Evolutionary conservation across 2,329 filamentous ascomycete species (phyloP).

Genomic region (Coniochaeta hoffmannii): DNA sequence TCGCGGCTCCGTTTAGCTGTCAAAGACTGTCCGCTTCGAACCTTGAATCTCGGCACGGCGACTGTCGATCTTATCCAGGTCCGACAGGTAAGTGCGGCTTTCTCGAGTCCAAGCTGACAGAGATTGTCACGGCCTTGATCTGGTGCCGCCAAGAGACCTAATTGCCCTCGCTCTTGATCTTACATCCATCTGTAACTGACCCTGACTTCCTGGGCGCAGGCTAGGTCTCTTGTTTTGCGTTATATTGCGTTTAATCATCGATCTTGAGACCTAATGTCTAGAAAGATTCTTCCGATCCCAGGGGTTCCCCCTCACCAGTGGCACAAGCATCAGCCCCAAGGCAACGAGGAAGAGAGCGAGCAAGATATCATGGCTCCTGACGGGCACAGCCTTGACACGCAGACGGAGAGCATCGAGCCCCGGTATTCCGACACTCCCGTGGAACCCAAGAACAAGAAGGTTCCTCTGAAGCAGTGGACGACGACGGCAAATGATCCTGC

Average conservation of each 20-base stretch:
- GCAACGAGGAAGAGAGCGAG: background rate
- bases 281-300: background rate
- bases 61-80: too few relatives aligned
- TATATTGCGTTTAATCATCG: background rate
- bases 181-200: background rate
- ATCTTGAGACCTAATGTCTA: background rate
- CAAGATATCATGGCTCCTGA: background rate
- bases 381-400: background rate
- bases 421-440: background rate
- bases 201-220: background rate
- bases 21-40: too few relatives aligned
- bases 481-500: background rate
- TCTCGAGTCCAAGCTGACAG: too few relatives aligned
- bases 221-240: background rate
- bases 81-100: too few relatives aligned
- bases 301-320: background rate
- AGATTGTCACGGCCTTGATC: too few relatives aligned
- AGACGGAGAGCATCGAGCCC: background rate
- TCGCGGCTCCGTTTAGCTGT: too few relatives aligned
- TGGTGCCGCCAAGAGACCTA: too few relatives aligned
- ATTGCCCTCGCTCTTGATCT: too few relatives aligned
- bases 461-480: background rate
- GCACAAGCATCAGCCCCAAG: background rate
- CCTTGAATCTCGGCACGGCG: too few relatives aligned
- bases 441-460: background rate